Conservation (phyloP, 208 protist genomes). For the Wallacemonas sp. region DNA sequence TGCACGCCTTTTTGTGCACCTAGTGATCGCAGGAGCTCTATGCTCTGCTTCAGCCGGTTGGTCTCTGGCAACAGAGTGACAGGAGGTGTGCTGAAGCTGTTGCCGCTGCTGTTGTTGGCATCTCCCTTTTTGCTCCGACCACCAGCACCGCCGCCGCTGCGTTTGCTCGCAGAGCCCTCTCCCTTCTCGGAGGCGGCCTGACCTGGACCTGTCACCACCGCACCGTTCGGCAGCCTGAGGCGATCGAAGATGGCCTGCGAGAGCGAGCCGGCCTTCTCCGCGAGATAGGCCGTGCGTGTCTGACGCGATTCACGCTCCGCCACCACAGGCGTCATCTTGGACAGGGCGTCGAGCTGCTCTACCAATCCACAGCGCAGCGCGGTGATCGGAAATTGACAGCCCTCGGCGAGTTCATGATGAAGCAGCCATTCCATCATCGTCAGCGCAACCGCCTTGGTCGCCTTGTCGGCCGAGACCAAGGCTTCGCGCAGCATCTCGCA, state of each 20-base stretch:
- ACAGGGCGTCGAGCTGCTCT: conserved; percentile 44
- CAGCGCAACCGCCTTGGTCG: conserved; percentile 77
- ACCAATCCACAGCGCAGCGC: conserved; percentile 71
- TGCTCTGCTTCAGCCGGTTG: conserved; percentile 1
- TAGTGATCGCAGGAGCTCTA: conserved; percentile 6
- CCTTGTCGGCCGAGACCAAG: conserved; percentile 68
- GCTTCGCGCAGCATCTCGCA: conserved; percentile 82
- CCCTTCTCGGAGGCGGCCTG: too few relatives aligned
- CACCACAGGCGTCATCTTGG: conserved; percentile 37
- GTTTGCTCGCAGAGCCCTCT: background rate
- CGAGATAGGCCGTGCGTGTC: conserved; percentile 44
- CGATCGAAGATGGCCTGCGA: conserved; percentile 11
- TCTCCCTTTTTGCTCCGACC: background rate
- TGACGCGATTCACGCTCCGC: conserved; percentile 30
- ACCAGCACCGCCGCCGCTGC: background rate
- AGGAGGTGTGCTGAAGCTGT: background rate
- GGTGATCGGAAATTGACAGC: conserved; percentile 51
- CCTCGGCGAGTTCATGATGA: conserved; percentile 39
- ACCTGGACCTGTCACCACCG: background rate
- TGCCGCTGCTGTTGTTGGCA: background rate
- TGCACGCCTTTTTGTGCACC: conserved; percentile 21
- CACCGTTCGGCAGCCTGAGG: background rate
- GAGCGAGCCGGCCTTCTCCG: conserved; percentile 37
- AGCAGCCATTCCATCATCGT: conserved; percentile 89
- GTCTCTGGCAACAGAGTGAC: background rate